phyloP scores from a whole-genome alignment of 2,329 filamentous ascomycete genomes.

The Tolypocladium paradoxum region DNA sequence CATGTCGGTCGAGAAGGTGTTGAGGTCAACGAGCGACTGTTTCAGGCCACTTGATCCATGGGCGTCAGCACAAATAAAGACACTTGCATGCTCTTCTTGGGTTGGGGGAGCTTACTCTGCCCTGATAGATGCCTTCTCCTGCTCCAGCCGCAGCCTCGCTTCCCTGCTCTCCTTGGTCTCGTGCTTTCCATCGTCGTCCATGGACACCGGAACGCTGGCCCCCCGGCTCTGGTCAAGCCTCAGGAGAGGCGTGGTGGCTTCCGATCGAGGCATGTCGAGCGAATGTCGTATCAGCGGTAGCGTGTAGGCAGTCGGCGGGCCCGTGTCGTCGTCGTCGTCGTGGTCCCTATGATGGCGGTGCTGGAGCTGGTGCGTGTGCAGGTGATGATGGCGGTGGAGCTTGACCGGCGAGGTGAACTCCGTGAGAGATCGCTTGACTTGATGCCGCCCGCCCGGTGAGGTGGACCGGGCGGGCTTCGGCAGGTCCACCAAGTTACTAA shows the following conservation, averaged over 20 bases:
- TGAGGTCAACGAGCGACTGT: conserved; percentile 42
- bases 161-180: conserved; percentile 28
- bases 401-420: conserved; percentile 39
- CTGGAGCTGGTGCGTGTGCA: conserved; percentile 19
- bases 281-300: conserved; percentile 26
- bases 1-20: conserved; percentile 48
- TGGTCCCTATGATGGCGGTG: conserved; percentile 17
- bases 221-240: conserved; percentile 33
- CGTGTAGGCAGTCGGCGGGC: conserved; percentile 13
- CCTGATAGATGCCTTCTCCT: conserved; percentile 15
- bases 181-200: conserved; percentile 15
- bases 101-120: conserved; percentile 18
- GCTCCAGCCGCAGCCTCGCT: conserved; percentile 29
- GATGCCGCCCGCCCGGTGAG: conserved; percentile 29
- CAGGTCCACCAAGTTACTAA: conserved; percentile 9
- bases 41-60: conserved; percentile 22
- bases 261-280: conserved; percentile 33
- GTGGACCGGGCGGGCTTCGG: conserved; percentile 2
- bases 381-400: conserved; percentile 25
- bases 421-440: conserved; percentile 44
- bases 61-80: background rate
- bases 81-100: too few relatives aligned
- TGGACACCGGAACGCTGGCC: conserved; percentile 26
- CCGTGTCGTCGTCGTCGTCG: conserved; percentile 20
- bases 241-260: conserved; percentile 31